Conservation (phyloP, 306 rosid species). For the Cucumis sativus region DNA sequence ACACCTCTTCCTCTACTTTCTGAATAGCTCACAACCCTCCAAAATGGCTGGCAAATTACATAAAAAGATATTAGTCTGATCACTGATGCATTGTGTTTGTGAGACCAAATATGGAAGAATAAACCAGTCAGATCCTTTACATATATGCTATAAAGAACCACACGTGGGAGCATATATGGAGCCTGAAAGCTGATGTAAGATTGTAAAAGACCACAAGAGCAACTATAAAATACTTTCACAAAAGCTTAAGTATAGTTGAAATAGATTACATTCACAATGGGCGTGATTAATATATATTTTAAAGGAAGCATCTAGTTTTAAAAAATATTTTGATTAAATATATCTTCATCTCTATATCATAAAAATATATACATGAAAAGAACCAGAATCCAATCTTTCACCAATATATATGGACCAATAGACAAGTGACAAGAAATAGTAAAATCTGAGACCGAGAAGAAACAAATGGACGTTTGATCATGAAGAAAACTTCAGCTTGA, state of each 20-base stretch:
- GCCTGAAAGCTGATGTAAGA: neutral
- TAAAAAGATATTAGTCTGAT: slow-evolving; percentile 1
- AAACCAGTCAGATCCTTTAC: neutral
- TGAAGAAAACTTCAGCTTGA: neutral
- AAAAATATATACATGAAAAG: neutral
- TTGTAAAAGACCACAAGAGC: neutral
- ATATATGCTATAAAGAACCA: neutral
- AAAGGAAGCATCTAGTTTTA: neutral
- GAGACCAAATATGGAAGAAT: no score
- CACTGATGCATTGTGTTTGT: neutral
- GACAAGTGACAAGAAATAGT: neutral
- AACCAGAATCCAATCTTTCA: neutral
- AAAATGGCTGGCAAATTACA: slow-evolving; percentile 67
- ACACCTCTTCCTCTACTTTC: slow-evolving; percentile 78
- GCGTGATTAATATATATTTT: neutral
- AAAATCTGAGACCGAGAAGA: neutral
- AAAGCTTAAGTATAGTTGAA: neutral
- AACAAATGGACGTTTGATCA: neutral
- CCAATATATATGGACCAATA: neutral
- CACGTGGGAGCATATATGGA: neutral
- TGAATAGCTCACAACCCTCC: slow-evolving; percentile 60
- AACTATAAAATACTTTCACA: neutral
- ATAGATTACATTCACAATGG: neutral
- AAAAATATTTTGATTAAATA: neutral
- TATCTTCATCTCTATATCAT: neutral